Base-by-base conservation (phyloP, 75 land plant species). In the Cunninghamia lanceolata region DNA sequence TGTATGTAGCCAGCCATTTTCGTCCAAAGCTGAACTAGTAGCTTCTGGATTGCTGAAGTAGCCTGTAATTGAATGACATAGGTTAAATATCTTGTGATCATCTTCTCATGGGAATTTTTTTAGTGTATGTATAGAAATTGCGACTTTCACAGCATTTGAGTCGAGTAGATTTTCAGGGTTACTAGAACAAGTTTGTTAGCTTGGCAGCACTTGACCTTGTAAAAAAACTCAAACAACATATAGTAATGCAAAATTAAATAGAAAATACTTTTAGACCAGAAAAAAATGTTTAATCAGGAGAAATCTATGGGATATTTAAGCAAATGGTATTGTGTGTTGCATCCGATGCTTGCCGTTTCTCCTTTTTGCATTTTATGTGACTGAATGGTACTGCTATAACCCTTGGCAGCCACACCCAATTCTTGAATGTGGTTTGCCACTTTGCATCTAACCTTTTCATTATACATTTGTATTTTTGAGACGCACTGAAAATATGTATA, bases 11-110 rank as follows among this genome's bases (percentile, higher is more conserved):
- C 53, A 50, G 15, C 53, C 53, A 50, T 50, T 50, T 50, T 50
- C 53, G 16, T 50, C 53, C 53, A 50, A 1, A 14, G 53, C 53
- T 50, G 89, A 86, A 14, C 73, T 66, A 6, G 97, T 95, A 15
- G 91, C 97, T 84, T 94, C 92, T 76, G 87, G 82, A 70, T 96
- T 93, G 50, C 87, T 88, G 78, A 94, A 88, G 83, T 96, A 96
- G 5, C 92, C 96, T 96, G 74, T 83, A 32, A 39, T 11, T 6
- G 34, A 68, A 68, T n/a, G n/a, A 2, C 35, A 25, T 30, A 28
- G 8, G 30, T 70, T 70, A 70, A 4, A 66, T 0, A 3, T 66
- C 70, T 66, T 17, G 70, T 28, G n/a, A 21, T 66, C 25, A 66
- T 66, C n/a, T 66, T 66, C n/a, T 66, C 25, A 66, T 16, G 7